Conservation (phyloP, 2,329 filamentous ascomycete genomes). For the Dothistroma septosporum region DNA sequence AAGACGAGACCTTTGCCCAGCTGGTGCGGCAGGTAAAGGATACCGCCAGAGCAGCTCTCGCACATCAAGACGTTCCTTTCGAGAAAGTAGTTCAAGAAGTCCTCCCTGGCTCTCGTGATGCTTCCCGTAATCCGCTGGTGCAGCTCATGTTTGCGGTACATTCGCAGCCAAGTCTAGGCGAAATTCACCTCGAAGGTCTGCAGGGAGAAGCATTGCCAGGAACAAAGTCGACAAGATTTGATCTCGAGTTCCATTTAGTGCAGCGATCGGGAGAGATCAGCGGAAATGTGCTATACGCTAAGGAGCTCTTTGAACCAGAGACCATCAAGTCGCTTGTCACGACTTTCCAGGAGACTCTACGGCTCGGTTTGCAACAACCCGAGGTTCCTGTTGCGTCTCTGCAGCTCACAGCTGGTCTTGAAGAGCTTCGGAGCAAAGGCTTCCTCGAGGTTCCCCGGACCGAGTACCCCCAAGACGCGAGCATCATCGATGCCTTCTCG, state of each 20-base stretch:
- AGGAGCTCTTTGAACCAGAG: slow-evolving; percentile 10
- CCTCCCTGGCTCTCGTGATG: background rate
- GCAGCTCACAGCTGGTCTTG: slow-evolving; percentile 1
- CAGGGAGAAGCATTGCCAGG: slow-evolving; percentile 3
- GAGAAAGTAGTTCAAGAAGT: slow-evolving; percentile 8
- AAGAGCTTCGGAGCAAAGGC: background rate
- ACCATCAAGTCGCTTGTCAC: background rate
- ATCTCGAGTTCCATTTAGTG: slow-evolving; percentile 10
- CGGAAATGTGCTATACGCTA: slow-evolving; percentile 6
- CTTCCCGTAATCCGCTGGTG: slow-evolving; percentile 11
- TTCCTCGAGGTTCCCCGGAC: background rate
- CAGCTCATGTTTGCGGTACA: slow-evolving; percentile 13
- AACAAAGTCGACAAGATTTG: slow-evolving; percentile 9
- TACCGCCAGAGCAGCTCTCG: slow-evolving; percentile 1
- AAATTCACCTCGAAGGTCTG: slow-evolving; percentile 10
- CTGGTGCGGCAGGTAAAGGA: slow-evolving; percentile 9
- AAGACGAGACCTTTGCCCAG: slow-evolving; percentile 2
- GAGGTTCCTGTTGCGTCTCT: slow-evolving; percentile 5
- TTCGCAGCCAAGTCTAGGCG: slow-evolving; percentile 7
- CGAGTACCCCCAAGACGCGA: slow-evolving; percentile 6
- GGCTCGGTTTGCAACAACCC: slow-evolving; percentile 4
- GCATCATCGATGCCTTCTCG: slow-evolving; percentile 6
- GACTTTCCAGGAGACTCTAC: slow-evolving; percentile 6
- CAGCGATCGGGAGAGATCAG: slow-evolving; percentile 1
- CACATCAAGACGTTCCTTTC: slow-evolving; percentile 11